A percentile compares a stretch with the other conserved stretches of the same genome.
Conservation (phyloP, 208 protist species). For the Crithidia bombi region DNA sequence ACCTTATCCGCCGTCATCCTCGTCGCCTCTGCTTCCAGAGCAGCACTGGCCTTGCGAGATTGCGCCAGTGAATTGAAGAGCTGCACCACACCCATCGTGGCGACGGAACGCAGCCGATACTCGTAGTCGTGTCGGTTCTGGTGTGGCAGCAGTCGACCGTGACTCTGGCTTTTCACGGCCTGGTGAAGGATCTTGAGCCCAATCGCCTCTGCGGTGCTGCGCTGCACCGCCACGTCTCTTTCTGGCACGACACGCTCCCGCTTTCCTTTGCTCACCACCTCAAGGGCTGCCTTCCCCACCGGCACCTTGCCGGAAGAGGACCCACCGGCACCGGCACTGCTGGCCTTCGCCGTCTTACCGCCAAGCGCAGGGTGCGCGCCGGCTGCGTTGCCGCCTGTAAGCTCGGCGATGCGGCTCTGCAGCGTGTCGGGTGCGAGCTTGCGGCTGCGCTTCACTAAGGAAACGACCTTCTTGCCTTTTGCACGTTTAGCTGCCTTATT, state of each 20-base stretch:
- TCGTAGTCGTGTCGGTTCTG: conserved; percentile 90
- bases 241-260: conserved; percentile 41
- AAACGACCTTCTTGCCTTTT: conserved; percentile 56
- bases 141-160: conserved; percentile 77
- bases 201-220: conserved; percentile 60
- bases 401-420: conserved; percentile 69
- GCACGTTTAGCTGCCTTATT: conserved; percentile 49
- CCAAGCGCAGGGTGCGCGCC: background rate
- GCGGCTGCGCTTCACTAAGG: conserved; percentile 77
- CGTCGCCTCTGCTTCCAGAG: conserved; percentile 49
- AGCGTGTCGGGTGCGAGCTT: conserved; percentile 62
- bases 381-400: conserved; percentile 34
- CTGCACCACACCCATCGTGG: conserved; percentile 85
- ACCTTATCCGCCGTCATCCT: conserved; percentile 77
- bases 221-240: conserved; percentile 41
- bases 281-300: conserved; percentile 63
- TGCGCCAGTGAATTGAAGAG: conserved; percentile 88
- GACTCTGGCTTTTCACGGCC: conserved; percentile 76
- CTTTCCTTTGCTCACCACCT: conserved; percentile 57
- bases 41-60: conserved; percentile 70
- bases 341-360: background rate
- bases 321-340: conserved; percentile 6
- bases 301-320: conserved; percentile 34
- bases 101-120: conserved; percentile 80
- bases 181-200: conserved; percentile 76